A percentile compares a stretch with the other conserved stretches of the same genome.
phyloP scores from a whole-genome alignment of 768 basidiomycete species.

The Suillus fuscotomentosus region DNA sequence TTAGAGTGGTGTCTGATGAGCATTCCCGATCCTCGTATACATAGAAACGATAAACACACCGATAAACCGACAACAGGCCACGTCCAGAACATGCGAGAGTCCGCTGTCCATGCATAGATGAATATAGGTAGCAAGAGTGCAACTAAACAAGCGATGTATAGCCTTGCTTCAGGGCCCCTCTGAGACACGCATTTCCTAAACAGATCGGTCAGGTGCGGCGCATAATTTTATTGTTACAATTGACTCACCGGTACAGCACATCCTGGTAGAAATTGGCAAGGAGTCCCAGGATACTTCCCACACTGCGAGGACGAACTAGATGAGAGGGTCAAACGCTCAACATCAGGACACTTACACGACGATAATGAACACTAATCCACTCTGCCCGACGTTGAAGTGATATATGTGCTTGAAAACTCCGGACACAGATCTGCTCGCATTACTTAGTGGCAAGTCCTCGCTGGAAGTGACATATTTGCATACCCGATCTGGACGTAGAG shows the following conservation, averaged over 20 bases:
- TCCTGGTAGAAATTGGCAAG: constrained; percentile 45
- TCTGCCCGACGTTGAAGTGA: constrained; percentile 56
- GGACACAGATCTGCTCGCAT: constrained; percentile 44
- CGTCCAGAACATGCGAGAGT: constrained; percentile 56
- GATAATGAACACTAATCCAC: constrained; percentile 58
- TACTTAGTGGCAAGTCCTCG: constrained; percentile 1
- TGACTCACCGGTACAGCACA: constrained; percentile 40
- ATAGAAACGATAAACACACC: not conserved
- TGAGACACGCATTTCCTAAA: constrained; percentile 25
- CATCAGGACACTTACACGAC: constrained; percentile 43
- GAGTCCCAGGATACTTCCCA: constrained; percentile 51
- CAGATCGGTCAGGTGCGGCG: constrained; percentile 27
- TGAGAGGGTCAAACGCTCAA: not conserved
- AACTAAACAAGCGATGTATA: constrained; percentile 54
- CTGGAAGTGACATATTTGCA: not conserved
- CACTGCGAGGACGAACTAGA: constrained; percentile 31
- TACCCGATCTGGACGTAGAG: constrained; percentile 65
- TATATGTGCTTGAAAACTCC: constrained; percentile 56
- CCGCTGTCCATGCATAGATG: constrained; percentile 70
- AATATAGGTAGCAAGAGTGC: constrained; percentile 59
- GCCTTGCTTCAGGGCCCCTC: constrained; percentile 52
- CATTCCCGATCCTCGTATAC: too few relatives aligned
- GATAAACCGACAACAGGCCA: constrained; percentile 24
- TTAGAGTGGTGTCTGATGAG: not conserved
- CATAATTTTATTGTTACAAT: not conserved